Conservation (phyloP, 208 protist genomes). For the Leishmania gerbilli region DNA sequence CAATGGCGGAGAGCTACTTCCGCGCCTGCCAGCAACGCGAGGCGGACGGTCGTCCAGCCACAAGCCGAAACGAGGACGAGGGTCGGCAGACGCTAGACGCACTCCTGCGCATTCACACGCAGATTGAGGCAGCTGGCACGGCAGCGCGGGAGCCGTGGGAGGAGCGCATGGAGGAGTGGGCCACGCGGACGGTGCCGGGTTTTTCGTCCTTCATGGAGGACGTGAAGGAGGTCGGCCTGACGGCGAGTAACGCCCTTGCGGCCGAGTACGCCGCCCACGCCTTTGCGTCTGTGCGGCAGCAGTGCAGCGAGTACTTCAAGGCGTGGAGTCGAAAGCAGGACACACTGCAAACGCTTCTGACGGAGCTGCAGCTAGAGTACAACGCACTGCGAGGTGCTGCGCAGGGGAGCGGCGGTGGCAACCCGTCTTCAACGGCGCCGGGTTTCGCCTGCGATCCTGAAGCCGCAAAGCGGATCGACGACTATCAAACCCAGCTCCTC, state of each 20-base stretch:
- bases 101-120: conserved; percentile 55
- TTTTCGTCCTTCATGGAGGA: conserved; percentile 45
- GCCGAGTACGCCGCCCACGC: conserved; percentile 51
- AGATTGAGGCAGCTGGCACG: conserved; percentile 38
- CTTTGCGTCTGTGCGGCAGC: conserved; percentile 33
- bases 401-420: not conserved
- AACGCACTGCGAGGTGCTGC: not conserved
- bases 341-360: conserved; percentile 38
- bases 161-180: conserved; percentile 34
- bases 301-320: conserved; percentile 57
- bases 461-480: conserved; percentile 21
- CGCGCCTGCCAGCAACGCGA: conserved; percentile 34
- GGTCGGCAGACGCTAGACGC: conserved; percentile 53
- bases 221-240: conserved; percentile 60
- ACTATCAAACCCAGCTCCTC: conserved; percentile 33
- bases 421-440: not conserved
- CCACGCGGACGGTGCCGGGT: conserved; percentile 14
- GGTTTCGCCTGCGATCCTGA: conserved; percentile 11
- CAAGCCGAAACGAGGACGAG: conserved; percentile 18
- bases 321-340: conserved; percentile 49
- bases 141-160: conserved; percentile 43
- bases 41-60: conserved; percentile 12
- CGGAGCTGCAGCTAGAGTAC: conserved; percentile 42
- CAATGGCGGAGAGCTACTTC: conserved; percentile 62
- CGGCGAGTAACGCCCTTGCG: conserved; percentile 65